A percentile compares a stretch with the other conserved stretches of the same genome.
Conservation (phyloP, 2,329 filamentous ascomycete genomes). For the Myriangium duriaei region DNA sequence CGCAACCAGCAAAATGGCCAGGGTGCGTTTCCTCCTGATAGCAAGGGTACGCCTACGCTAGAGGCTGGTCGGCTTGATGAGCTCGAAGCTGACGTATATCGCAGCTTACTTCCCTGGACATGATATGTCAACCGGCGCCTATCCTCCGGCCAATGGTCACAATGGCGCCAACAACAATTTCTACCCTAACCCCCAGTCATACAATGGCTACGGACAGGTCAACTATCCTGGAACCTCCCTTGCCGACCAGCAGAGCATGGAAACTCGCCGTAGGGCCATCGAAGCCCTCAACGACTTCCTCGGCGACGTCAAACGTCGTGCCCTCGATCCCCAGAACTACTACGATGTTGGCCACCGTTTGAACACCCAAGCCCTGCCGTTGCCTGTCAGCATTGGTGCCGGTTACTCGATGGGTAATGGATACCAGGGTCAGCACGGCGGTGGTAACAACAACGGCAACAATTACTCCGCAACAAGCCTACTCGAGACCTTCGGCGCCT, state of each 20-base stretch:
- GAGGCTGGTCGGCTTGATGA: conserved; percentile 9
- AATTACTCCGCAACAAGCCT: conserved; percentile 20
- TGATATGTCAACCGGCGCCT: conserved; percentile 14
- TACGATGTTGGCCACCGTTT: conserved; percentile 81
- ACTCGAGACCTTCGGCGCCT: conserved; percentile 21
- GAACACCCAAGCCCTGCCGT: conserved; percentile 50
- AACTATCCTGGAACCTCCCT: conserved; percentile 35
- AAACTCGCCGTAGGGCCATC: conserved; percentile 64
- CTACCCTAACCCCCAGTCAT: conserved; percentile 18
- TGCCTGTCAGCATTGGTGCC: conserved; percentile 22
- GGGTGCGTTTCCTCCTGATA: conserved; percentile 28
- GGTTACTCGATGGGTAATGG: conserved; percentile 28
- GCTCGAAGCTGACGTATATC: conserved; percentile 11
- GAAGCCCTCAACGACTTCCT: conserved; percentile 92
- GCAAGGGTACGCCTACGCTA: conserved; percentile 13
- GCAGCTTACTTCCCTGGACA: conserved; percentile 18
- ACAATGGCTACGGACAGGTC: conserved; percentile 27
- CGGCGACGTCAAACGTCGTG: conserved; percentile 78
- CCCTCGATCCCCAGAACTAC: conserved; percentile 83
- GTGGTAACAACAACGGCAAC: conserved; percentile 17
- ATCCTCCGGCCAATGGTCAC: conserved; percentile 18
- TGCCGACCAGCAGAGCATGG: conserved; percentile 35
- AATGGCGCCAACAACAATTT: conserved; percentile 14
- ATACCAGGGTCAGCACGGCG: conserved; percentile 22
- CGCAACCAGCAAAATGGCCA: conserved; percentile 26